A percentile compares a stretch with the other conserved stretches of the same genome.
phyloP scores from a whole-genome alignment of 441 rosid species.

The Erysimum pusillum region DNA sequence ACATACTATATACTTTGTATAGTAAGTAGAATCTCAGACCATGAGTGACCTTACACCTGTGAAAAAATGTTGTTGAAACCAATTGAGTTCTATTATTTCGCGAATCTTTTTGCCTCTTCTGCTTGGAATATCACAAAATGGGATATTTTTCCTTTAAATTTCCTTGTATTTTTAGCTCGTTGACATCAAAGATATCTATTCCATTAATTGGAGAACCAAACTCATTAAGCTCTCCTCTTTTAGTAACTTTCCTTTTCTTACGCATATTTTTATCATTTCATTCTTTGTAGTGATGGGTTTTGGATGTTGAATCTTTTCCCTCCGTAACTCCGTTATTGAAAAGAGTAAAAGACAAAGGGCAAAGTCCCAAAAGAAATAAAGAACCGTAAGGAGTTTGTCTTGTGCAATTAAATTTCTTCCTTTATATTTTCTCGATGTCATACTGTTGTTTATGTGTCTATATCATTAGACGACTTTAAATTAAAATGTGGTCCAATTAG shows the following conservation, averaged over 20 bases:
- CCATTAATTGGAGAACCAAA: neutral
- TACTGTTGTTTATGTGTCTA: neutral
- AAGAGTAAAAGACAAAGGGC: neutral
- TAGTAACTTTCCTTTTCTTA: neutral
- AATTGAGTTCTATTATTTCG: neutral
- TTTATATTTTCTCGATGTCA: neutral
- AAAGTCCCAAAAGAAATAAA: neutral
- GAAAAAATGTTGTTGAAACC: neutral
- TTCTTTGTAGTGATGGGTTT: neutral
- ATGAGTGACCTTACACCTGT: slow-evolving; percentile 1
- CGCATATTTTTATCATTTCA: neutral
- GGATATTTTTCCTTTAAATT: neutral
- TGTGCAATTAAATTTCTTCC: neutral
- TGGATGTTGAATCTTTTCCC: neutral
- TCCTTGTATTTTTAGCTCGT: neutral
- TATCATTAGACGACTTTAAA: neutral
- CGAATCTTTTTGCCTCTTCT: neutral
- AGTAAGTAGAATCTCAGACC: neutral
- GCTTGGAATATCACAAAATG: neutral
- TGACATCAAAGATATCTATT: neutral
- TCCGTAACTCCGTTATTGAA: neutral
- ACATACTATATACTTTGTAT: neutral
- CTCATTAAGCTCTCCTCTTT: neutral
- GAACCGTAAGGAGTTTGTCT: neutral
- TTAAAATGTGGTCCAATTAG: neutral